Evolutionary conservation across 2,329 filamentous ascomycete genomes (phyloP).

Genomic region (Cladophialophora psammophila): DNA sequence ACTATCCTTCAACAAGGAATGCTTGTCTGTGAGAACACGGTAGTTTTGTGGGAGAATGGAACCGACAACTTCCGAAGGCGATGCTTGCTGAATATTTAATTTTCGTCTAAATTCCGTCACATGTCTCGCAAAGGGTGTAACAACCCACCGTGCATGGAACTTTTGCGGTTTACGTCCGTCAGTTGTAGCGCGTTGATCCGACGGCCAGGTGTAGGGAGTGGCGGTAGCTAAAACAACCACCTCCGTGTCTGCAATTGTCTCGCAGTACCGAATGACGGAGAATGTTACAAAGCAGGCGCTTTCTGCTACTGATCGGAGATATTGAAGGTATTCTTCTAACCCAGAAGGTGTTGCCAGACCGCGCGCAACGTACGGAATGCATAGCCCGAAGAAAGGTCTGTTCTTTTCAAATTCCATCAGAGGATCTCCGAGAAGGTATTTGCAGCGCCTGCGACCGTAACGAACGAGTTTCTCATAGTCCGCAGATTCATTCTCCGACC

Average conservation of each 20-base stretch:
- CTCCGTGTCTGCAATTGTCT: slow-evolving; percentile 3
- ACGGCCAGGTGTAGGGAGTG: background rate
- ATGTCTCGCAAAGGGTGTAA: background rate
- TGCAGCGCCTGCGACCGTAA: slow-evolving; percentile 14
- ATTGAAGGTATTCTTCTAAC: background rate
- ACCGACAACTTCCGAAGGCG: background rate
- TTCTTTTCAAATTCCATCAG: background rate
- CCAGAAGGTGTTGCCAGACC: background rate
- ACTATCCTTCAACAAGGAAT: fast-evolving
- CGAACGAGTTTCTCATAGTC: slow-evolving; percentile 15
- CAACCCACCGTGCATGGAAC: background rate
- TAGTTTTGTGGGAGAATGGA: background rate
- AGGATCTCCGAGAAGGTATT: background rate
- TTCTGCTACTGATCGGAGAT: background rate
- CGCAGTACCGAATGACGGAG: background rate
- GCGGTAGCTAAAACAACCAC: slow-evolving; percentile 3
- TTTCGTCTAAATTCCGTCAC: background rate
- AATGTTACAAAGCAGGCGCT: background rate
- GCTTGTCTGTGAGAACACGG: background rate
- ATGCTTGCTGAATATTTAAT: background rate
- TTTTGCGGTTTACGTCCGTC: background rate
- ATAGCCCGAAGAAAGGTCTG: background rate
- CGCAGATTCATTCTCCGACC: background rate
- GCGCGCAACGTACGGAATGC: background rate
- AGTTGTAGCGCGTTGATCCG: background rate